These are phyloP conservation scores for Rhynchosporium graminicola DNA, from an alignment of 2,329 filamentous ascomycete genomes.

Conservation along the genomic window DNA sequence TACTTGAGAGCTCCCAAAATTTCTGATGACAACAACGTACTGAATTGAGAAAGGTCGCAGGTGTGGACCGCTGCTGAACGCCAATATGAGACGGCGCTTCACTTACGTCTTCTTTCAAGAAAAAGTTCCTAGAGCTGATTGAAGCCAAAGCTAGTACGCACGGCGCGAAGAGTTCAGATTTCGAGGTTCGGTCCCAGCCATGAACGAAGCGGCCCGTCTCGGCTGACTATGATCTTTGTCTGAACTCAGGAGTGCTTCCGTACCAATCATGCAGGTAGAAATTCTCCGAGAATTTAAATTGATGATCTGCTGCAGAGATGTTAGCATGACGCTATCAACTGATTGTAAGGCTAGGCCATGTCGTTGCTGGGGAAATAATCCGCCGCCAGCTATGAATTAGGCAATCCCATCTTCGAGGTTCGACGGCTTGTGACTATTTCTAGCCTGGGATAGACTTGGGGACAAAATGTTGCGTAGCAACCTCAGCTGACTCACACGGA, in stretches of 20 bases:
- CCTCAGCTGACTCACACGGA: neutral
- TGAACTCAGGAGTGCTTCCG: neutral
- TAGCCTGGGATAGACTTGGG: neutral
- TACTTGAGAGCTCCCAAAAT: slow-evolving; percentile 4
- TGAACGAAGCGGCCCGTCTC: neutral
- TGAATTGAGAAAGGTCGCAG: slow-evolving; percentile 1
- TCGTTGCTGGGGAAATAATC: slow-evolving; percentile 10
- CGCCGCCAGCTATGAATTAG: neutral
- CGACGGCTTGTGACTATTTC: neutral
- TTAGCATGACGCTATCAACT: slow-evolving; percentile 5
- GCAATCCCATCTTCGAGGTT: neutral
- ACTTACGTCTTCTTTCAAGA: neutral
- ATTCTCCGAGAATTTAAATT: neutral
- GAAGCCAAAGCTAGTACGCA: slow-evolving; percentile 1
- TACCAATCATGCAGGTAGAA: neutral
- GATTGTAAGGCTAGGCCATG: neutral
- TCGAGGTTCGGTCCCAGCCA: neutral
- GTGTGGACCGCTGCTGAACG: neutral
- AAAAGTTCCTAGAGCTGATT: neutral
- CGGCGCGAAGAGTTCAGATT: neutral
- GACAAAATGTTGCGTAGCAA: slow-evolving; percentile 6
- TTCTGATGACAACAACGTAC: slow-evolving; percentile 7
- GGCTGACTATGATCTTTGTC: neutral
- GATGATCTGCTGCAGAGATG: slow-evolving; percentile 4
- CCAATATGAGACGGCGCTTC: slow-evolving; percentile 1